Evolutionary conservation across 352 stramenopile species (phyloP), one percentile per base, ranked within the genome.

Genomic region (Globisporangium paroecandrum): DNA sequence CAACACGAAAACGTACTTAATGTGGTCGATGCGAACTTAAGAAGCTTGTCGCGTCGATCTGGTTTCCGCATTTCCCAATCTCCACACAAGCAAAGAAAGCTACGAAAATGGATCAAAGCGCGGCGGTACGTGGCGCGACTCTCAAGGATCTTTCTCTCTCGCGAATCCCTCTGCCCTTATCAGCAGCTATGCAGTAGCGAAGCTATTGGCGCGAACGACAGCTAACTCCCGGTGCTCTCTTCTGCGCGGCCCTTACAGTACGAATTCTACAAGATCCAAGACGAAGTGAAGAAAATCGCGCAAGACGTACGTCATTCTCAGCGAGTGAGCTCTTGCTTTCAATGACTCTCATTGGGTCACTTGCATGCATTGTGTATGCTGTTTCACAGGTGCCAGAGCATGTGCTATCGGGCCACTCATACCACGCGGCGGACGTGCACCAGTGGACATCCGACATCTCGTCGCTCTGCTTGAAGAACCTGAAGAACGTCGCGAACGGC

Each of bases 221-320:
- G n/a, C 56, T 62, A 15, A 62, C 22, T 0, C 32, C 27, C 5
- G 8, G 1, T 25, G 12, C 32, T 29, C 34, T 27, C 32, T 46
- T 15, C 9, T 32, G 20, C 43, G 20, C 22, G 41, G 4, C 65
- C 41, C 29, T 41, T 49, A 32, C 55, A 93, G 85, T 96, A 96
- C 68, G 77, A 85, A 65, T 96, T 96, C 73, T 78, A 82, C 62
- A 77, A 80, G 65, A 94, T 96, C 66, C 87, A 96, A 71, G 80
- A 85, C 58, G 89, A 96, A 68, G 89, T 94, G 68, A 95, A 96
- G 78, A 89, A 91, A 69, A 88, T 94, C 62, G 82, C 80, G 2
- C 79, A 91, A 41, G 83, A 95, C 74, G 89, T 94, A 53, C 22
- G 71, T 22, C 32, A 24, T 9, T 38, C 34, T 6, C 3, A 32